Base-by-base conservation (phyloP, 352 stramenopile genomes). In the Lagenidium sp. region DNA sequence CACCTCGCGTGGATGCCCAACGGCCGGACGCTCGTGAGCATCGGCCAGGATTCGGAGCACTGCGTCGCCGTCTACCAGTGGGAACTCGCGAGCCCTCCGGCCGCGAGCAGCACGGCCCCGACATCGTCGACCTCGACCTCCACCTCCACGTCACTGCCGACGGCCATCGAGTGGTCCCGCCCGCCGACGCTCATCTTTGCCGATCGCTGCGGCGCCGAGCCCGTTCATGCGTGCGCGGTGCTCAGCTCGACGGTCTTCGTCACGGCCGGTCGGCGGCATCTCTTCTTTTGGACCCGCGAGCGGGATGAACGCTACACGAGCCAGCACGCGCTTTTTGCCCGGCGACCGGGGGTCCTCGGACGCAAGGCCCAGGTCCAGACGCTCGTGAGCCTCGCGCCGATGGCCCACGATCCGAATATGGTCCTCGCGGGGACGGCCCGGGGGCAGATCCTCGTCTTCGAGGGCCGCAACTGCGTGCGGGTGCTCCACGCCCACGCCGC, bases 11-110 rank as follows among this genome's bases (percentile, higher is more conserved):
- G 77, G 77, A 75, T 82, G 60, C 51, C 69, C n/a, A 82, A 77
- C 21, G 75, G 78, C 23, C 62, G 73, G 11, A 78, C 65, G 8
- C 62, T 92, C 15, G 57, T 88, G 18, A 79, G 57, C 6, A 51
- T 92, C 23, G 80, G 80, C 0, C 60, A 86, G 43, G 80, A 88
- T 23, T 51, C 68, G 20, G 73, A 73, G 40, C 67, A 90, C 31
- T 82, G 73, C 24, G 62, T 90, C 25, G 74, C 77, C 3, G 60
- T 92, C 6, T 90, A 90, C 47, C 76, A 92, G 44, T 92, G 80
- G 77, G 60, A 65, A 22, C 62, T 57, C 31, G 15, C 16, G 38
- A 16, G 11, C 13, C 16, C 47, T 43, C 16, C 40, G 4, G 41
- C 53, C 1, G 16, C 42, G 4, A 26, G 24, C n/a, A 13, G 34